phyloP scores from a whole-genome alignment of 306 rosid genomes.

The Amphicarpaea edgeworthii region DNA sequence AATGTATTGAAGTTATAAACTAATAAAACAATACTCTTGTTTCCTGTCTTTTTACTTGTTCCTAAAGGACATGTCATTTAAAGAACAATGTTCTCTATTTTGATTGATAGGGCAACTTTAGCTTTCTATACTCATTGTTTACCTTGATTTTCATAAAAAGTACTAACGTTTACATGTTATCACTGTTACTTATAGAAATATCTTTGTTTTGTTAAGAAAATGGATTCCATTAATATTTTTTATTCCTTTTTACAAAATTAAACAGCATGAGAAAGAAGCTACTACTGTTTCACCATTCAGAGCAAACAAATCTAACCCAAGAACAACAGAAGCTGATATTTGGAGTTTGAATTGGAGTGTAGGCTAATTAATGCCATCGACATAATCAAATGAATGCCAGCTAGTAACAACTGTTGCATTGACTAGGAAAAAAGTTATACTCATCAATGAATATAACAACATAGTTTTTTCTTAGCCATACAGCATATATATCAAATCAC shows the following conservation, averaged over 20 bases:
- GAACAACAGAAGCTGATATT: neutral
- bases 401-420: neutral
- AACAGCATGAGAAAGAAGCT: neutral
- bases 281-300: neutral
- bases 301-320: neutral
- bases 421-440: neutral
- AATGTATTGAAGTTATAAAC: no score
- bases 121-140: neutral
- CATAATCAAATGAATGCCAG: neutral
- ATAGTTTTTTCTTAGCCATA: neutral
- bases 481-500: neutral
- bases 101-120: neutral
- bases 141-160: neutral
- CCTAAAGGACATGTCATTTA: neutral
- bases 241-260: neutral
- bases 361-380: neutral
- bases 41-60: neutral
- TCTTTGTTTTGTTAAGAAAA: no score
- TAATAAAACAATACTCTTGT: no score
- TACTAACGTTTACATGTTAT: neutral
- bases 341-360: neutral
- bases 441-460: neutral
- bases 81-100: neutral
- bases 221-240: neutral
- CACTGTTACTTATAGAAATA: no score